Percentiles rank a stretch among this genome's conserved stretches.
Conservation (phyloP, 2,329 filamentous ascomycete species). For the Magnaporthiopsis incrustans region DNA sequence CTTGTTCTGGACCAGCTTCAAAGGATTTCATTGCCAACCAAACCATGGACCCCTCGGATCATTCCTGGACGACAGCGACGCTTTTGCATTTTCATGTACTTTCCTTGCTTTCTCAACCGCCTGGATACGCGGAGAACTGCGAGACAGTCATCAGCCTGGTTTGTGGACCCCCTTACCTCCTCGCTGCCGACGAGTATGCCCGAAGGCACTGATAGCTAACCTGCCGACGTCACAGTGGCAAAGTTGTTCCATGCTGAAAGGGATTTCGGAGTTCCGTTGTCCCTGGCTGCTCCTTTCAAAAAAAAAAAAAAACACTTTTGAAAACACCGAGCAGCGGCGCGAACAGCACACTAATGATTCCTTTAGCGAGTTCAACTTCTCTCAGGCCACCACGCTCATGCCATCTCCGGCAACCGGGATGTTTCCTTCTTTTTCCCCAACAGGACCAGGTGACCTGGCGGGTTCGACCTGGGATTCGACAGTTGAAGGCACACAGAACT, state of each 20-base stretch:
- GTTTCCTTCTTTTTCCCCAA: slow-evolving; percentile 48
- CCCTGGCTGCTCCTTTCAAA: slow-evolving; percentile 14
- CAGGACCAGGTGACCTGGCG: slow-evolving; percentile 49
- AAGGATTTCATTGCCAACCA: neutral
- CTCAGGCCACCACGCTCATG: slow-evolving; percentile 44
- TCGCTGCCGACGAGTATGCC: neutral
- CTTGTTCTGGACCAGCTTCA: neutral
- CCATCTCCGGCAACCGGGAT: slow-evolving; percentile 40
- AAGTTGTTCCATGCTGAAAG: slow-evolving; percentile 44
- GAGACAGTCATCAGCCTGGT: slow-evolving; percentile 10
- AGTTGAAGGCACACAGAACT: slow-evolving; percentile 54
- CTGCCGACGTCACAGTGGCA: slow-evolving; percentile 35
- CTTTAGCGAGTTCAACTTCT: slow-evolving; percentile 49
- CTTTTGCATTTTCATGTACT: neutral
- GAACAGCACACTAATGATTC: slow-evolving; percentile 46
- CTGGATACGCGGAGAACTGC: neutral
- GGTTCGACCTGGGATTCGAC: slow-evolving; percentile 48
- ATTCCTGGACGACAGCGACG: neutral
- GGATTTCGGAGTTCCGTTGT: slow-evolving; percentile 8
- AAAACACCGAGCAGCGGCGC: slow-evolving; percentile 27
- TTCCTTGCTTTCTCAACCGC: neutral
- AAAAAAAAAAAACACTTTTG: neutral
- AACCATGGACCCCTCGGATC: neutral
- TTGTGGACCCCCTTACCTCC: slow-evolving; percentile 1
- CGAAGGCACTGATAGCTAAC: slow-evolving; percentile 24